phyloP scores from a whole-genome alignment of 768 basidiomycete species.

The Candolleomyces aberdarensis region DNA sequence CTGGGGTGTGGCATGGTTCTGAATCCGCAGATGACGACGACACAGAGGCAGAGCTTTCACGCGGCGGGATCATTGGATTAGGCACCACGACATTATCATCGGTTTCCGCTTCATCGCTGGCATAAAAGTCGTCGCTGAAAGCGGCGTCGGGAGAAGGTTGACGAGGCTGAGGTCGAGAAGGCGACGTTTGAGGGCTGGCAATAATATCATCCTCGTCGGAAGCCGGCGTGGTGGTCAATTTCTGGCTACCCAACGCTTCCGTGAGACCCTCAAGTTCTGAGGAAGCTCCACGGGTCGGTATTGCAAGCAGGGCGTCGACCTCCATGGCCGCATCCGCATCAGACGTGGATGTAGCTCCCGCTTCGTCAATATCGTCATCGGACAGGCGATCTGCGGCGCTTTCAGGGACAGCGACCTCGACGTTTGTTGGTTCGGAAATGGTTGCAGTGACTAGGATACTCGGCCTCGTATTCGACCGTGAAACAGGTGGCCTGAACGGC shows the following conservation, averaged over 20 bases:
- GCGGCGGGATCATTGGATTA: too few relatives aligned
- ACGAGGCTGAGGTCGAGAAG: not conserved
- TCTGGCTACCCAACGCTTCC: conserved; percentile 1
- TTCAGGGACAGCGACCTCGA: not conserved
- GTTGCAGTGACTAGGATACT: too few relatives aligned
- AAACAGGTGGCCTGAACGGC: too few relatives aligned
- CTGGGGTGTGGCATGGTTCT: not conserved
- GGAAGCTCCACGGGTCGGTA: not conserved
- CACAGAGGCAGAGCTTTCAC: too few relatives aligned
- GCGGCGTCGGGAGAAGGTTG: too few relatives aligned
- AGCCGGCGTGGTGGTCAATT: not conserved
- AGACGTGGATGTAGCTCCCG: not conserved
- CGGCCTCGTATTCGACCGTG: too few relatives aligned
- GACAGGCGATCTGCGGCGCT: not conserved
- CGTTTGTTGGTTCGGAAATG: too few relatives aligned
- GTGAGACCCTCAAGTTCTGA: conserved; percentile 3
- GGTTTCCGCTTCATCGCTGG: too few relatives aligned
- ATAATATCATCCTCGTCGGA: not conserved
- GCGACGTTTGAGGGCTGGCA: not conserved
- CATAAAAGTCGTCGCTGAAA: too few relatives aligned
- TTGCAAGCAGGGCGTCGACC: not conserved
- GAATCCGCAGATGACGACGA: not conserved
- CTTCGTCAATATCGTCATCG: not conserved
- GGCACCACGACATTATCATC: too few relatives aligned
- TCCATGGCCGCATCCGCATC: conserved; percentile 3